Evolutionary conservation across 192 early-diverging fungal genomes (phyloP).

Genomic region (Coemansia sp.): DNA sequence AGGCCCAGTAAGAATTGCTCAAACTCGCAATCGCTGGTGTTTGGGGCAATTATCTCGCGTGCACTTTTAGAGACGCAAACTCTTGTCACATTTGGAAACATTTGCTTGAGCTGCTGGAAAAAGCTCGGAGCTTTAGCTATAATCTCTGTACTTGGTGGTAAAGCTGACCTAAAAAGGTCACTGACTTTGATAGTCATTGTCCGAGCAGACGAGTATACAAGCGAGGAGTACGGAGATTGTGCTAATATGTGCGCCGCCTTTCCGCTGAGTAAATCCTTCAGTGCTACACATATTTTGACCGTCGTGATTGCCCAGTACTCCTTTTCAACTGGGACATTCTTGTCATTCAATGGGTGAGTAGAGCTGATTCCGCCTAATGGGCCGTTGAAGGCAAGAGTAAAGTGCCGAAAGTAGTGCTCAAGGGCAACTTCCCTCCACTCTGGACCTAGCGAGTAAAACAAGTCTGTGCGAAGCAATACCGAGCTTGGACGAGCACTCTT

Average conservation of each 20-base stretch:
- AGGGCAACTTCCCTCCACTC: neutral
- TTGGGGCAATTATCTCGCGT: neutral
- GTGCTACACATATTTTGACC: neutral
- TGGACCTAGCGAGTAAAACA: neutral
- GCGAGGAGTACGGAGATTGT: neutral
- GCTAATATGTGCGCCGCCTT: neutral
- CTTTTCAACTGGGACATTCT: neutral
- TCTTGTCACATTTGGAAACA: neutral
- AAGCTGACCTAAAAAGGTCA: neutral
- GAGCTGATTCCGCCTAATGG: neutral
- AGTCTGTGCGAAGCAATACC: neutral
- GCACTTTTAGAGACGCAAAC: neutral
- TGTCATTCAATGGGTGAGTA: neutral
- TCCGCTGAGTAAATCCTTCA: neutral
- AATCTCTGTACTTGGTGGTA: neutral
- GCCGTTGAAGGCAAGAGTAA: neutral
- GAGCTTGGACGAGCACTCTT: neutral
- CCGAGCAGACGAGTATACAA: neutral
- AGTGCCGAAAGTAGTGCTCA: conserved; percentile 3
- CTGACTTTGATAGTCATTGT: neutral
- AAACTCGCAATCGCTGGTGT: neutral
- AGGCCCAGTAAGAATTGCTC: neutral
- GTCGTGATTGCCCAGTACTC: neutral
- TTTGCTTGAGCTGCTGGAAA: neutral
- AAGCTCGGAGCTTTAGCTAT: neutral